Evolutionary conservation across 2,329 filamentous ascomycete species (phyloP), one percentile per base, ranked within the genome.

Genomic region (Alternaria solani): DNA sequence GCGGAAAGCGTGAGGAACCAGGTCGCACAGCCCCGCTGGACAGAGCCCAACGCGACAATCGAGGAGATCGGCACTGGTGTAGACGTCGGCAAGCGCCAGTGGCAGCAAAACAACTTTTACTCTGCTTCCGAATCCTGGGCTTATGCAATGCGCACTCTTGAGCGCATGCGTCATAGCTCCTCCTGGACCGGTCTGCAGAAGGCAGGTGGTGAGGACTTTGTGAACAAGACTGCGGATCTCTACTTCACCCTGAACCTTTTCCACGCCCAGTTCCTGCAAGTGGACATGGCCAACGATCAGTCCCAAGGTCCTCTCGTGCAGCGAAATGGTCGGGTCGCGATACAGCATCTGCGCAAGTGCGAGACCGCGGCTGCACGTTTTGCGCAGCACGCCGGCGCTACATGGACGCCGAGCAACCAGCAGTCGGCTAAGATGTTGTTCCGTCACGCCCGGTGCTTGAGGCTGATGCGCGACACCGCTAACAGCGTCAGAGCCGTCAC

Each of bases 71-170:
- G 62, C 56, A 72, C 68, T 4, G 69, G 69, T 41, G 66, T 67
- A 2, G 69, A 72, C 25, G 69, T 72, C 16, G 69, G 69, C 47
- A 72, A 72, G 57, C 69, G 69, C 14, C 69, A 72, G 55, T 73
- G 70, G 70, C 66, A 72, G 43, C 69, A 68, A 42, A 64, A 61
- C 51, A 66, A 72, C 44, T 64, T 57, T 41, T 67, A 65, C 48
- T 32, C 59, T 5, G 68, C 68, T 3, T 55, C 67, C 5, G 65
- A 63, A 44, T 71, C 68, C 4, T 72, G 69, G 69, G 57, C 64
- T 3, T 69, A 71, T 32, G 59, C 68, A 0, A 66, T 71, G 64
- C 69, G 68, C 30, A 71, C 68, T 0, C 64, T 73, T 14, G 71
- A 71, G 55, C 67, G 68, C 52, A 73, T 72, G 71, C 71, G 71